Percentiles rank a stretch among this genome's conserved stretches.
These are phyloP conservation scores for Phytophthora brassicae DNA, from an alignment of 352 stramenopile genomes.

Conservation along the genomic window DNA sequence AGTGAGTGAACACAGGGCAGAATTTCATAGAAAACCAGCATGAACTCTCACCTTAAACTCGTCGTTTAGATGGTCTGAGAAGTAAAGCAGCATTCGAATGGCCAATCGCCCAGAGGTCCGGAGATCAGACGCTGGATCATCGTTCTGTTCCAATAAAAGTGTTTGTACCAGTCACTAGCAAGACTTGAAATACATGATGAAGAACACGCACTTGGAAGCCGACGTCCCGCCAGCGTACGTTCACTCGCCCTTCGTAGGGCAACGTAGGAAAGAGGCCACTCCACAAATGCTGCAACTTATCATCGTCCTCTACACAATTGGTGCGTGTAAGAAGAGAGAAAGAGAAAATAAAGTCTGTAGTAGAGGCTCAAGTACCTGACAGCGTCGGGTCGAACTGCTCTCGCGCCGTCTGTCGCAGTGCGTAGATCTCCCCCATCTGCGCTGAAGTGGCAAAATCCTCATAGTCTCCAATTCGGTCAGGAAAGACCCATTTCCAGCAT, in stretches of 20 bases:
- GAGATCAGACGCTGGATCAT: conserved; percentile 63
- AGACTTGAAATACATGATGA: no score
- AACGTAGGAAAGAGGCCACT: conserved; percentile 62
- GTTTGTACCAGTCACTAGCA: background rate
- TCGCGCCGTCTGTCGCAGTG: conserved; percentile 53
- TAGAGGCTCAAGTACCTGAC: conserved; percentile 23
- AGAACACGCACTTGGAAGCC: conserved; percentile 65
- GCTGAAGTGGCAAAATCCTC: conserved; percentile 65
- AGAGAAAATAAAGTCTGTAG: no score
- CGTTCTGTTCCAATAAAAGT: conserved; percentile 36
- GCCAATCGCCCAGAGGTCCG: conserved; percentile 59
- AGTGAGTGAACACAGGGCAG: background rate
- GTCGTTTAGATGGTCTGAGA: conserved; percentile 66
- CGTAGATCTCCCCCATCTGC: conserved; percentile 65
- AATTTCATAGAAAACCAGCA: background rate
- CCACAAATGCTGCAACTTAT: conserved; percentile 71
- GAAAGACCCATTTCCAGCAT: conserved; percentile 71
- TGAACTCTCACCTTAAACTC: conserved; percentile 66
- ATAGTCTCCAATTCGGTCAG: conserved; percentile 55
- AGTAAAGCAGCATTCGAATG: conserved; percentile 69
- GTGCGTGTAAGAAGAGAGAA: background rate
- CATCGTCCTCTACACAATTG: conserved; percentile 45
- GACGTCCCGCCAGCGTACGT: conserved; percentile 61
- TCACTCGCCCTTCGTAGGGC: conserved; percentile 67
- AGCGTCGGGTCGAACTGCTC: conserved; percentile 56